Conservation (phyloP, 2,329 filamentous ascomycete species). For the Paecilomyces dactylethromorphus region DNA sequence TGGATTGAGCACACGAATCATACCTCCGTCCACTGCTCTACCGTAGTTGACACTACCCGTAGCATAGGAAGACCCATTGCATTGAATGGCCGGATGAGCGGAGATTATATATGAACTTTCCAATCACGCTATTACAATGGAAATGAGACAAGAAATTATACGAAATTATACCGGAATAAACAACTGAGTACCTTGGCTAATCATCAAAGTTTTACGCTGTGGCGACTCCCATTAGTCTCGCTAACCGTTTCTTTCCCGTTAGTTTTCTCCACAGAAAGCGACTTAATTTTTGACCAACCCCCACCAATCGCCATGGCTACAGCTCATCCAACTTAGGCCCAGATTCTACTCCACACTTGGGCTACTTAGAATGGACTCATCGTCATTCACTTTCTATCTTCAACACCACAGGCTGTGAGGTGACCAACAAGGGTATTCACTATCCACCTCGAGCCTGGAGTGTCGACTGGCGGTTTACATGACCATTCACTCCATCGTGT, state of each 20-base stretch:
- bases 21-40: no score
- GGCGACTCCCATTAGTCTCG: neutral
- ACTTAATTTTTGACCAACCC: neutral
- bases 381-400: neutral
- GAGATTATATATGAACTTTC: no score
- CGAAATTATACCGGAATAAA: neutral
- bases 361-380: neutral
- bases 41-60: no score
- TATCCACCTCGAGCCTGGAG: neutral
- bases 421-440: neutral
- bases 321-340: neutral
- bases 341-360: neutral
- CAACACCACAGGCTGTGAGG: neutral
- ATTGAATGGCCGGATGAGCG: no score
- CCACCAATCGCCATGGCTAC: neutral
- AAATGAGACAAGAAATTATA: no score
- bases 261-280: neutral
- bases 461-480: neutral
- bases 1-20: no score
- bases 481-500: neutral
- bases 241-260: neutral
- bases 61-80: no score
- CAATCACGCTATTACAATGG: no score
- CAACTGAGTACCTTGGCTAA: neutral
- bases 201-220: neutral